Percentiles rank a stretch among this genome's conserved stretches.
These are phyloP conservation scores for Sporothrix humicola DNA, from an alignment of 2,329 filamentous ascomycete species.

Conservation along the genomic window DNA sequence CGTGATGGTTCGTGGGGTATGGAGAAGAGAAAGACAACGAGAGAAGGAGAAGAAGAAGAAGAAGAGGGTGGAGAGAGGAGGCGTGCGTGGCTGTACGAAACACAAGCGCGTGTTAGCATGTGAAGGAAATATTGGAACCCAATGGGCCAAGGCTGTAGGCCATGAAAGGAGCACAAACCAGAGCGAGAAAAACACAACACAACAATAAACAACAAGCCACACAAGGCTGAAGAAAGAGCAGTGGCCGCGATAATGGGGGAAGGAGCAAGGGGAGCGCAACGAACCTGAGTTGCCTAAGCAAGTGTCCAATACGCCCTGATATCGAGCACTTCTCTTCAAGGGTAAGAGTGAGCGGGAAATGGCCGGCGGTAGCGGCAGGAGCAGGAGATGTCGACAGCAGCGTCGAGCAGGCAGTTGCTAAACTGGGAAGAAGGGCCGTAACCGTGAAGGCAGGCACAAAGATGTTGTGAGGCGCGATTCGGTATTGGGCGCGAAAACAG, in stretches of 20 bases:
- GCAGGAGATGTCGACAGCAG: neutral
- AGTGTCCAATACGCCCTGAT: neutral
- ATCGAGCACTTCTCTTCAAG: neutral
- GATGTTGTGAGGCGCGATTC: neutral
- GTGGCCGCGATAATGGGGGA: neutral
- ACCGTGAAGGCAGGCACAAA: neutral
- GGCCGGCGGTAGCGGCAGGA: neutral
- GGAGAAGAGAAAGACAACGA: neutral
- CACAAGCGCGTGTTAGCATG: conserved; percentile 21
- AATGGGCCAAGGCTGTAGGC: conserved; percentile 1
- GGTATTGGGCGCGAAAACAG: neutral
- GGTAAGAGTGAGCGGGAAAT: neutral
- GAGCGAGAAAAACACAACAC: neutral
- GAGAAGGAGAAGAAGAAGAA: neutral
- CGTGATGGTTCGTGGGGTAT: neutral
- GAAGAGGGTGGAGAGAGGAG: neutral
- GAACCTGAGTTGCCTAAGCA: neutral
- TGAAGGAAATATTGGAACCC: conserved; percentile 8
- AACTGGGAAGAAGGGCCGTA: neutral
- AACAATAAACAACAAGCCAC: conserved; percentile 7
- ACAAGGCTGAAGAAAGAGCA: neutral
- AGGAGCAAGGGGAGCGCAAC: neutral
- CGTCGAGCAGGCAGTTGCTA: neutral
- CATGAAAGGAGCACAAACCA: neutral
- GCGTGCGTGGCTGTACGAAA: conserved; percentile 18